Base-by-base conservation (phyloP, 331 rosid species). In the Quercus phellos region DNA sequence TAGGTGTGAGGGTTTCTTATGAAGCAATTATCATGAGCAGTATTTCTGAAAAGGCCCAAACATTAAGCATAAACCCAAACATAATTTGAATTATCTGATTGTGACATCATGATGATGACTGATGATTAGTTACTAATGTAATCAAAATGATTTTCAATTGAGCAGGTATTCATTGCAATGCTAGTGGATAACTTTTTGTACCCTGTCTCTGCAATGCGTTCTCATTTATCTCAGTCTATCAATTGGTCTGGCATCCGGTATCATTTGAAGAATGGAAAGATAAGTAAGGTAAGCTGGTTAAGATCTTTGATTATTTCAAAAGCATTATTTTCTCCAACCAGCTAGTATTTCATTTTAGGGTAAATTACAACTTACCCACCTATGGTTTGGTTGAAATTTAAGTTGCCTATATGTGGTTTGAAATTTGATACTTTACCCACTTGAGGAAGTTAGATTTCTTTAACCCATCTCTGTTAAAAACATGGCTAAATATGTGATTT, bases 171-270 rank as follows among this genome's bases (percentile, higher is more conserved):
- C 84, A 84, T 95, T 53, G 97, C 99, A 19, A 70, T 95, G 87
- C 34, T 95, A 85, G 99, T 91, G 68, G 99, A 85, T 83, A 95
- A 95, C 86, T 95, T 89, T 80, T 78, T 95, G 24, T 95, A 95
- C 84, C 94, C 98, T 16, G 2, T 95, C 82, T 95, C 94, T 34
- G 98, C 99, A 0, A 12, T 93, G 17, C 93, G 98, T 70, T 95
- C 99, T 53, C 98, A 95, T 84, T 89, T 91, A 78, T 78, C 97
- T 72, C 97, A 95, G 71, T 90, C 91, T 29, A 95, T 95, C 85
- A 95, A 91, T 69, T 95, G 99, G 99, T 95, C 99, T 19, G 99
- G 99, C 50, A 95, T 91, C 60, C 80, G 85, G 50, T 95, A 95
- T 77, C 80, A 95, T 86, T 85, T 95, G 80, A 91, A 88, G 86